A percentile compares a stretch with the other conserved stretches of the same genome.
phyloP scores from a whole-genome alignment of 441 rosid species.

The Pelargonium hybrid region DNA sequence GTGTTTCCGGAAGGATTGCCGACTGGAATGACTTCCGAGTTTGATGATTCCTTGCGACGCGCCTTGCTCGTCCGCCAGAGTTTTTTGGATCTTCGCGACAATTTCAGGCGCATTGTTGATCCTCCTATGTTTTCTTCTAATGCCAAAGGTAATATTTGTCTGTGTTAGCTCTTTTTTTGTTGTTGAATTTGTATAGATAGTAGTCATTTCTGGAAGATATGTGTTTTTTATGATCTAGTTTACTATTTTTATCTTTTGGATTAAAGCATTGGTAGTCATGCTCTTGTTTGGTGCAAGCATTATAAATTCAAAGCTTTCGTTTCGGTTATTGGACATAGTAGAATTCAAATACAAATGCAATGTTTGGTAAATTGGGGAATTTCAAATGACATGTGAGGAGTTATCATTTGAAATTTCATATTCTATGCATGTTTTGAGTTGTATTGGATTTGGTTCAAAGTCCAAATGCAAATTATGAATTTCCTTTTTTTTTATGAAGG shows the following conservation, averaged over 20 bases:
- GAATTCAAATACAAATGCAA: too few species aligned
- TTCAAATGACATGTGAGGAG: too few species aligned
- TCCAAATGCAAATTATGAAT: neutral
- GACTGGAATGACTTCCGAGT: slow-evolving; percentile 61
- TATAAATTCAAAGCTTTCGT: too few species aligned
- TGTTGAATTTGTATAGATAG: neutral
- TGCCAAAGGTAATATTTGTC: slow-evolving; percentile 41
- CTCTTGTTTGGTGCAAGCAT: neutral
- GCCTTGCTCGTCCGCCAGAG: slow-evolving; percentile 71
- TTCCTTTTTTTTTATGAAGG: slow-evolving; percentile 24
- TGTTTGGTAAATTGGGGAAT: too few species aligned
- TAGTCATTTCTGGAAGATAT: neutral
- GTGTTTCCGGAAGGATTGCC: slow-evolving; percentile 77
- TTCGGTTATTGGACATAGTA: too few species aligned
- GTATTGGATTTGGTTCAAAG: too few species aligned
- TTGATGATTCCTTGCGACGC: slow-evolving; percentile 65
- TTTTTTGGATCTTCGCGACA: slow-evolving; percentile 82
- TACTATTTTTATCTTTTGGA: neutral
- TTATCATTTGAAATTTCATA: too few species aligned
- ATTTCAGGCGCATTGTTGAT: slow-evolving; percentile 78
- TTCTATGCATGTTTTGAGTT: too few species aligned
- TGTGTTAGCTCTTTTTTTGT: neutral
- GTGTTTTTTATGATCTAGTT: too few species aligned
- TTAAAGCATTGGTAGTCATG: neutral
- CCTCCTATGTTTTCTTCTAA: slow-evolving; percentile 44